phyloP scores from a whole-genome alignment of 306 rosid genomes.

The Inga laurina region DNA sequence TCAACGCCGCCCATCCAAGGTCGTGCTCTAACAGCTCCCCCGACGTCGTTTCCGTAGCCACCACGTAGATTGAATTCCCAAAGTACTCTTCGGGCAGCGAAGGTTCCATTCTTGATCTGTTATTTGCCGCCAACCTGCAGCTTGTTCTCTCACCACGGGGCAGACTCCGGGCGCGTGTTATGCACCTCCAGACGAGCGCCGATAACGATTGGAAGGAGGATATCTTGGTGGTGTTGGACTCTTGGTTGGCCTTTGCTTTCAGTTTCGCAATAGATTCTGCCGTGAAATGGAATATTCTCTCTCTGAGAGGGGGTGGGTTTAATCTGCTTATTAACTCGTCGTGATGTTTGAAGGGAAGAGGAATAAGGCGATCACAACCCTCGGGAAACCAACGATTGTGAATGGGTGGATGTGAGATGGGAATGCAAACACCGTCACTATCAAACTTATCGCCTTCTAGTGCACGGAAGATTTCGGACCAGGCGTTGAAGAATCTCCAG shows the following conservation, averaged over 20 bases:
- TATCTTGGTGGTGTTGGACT: conserved; percentile 33
- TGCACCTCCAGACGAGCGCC: conserved; percentile 57
- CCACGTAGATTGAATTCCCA: conserved; percentile 29
- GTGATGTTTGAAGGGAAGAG: conserved; percentile 50
- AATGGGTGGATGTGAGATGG: background rate
- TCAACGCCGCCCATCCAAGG: conserved; percentile 70
- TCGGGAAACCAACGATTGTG: conserved; percentile 43
- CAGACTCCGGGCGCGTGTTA: conserved; percentile 46
- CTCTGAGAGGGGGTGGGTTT: conserved; percentile 47
- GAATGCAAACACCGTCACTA: background rate
- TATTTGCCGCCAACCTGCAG: conserved; percentile 46
- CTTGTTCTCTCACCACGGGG: conserved; percentile 21
- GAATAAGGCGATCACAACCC: conserved; percentile 35
- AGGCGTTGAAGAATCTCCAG: conserved; percentile 66
- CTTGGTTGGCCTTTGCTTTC: conserved; percentile 60
- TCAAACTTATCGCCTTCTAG: too few relatives aligned
- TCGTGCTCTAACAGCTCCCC: conserved; percentile 42
- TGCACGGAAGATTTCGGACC: conserved; percentile 61
- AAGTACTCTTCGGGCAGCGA: conserved; percentile 49
- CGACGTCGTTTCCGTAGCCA: background rate
- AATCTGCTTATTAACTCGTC: conserved; percentile 49
- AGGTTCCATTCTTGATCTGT: conserved; percentile 55
- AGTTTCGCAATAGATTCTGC: conserved; percentile 53
- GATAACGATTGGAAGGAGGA: conserved; percentile 66
- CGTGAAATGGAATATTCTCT: conserved; percentile 63